These are phyloP conservation scores for Xylaria sp. DNA, from an alignment of 2,329 filamentous ascomycete genomes.

Conservation along the genomic window DNA sequence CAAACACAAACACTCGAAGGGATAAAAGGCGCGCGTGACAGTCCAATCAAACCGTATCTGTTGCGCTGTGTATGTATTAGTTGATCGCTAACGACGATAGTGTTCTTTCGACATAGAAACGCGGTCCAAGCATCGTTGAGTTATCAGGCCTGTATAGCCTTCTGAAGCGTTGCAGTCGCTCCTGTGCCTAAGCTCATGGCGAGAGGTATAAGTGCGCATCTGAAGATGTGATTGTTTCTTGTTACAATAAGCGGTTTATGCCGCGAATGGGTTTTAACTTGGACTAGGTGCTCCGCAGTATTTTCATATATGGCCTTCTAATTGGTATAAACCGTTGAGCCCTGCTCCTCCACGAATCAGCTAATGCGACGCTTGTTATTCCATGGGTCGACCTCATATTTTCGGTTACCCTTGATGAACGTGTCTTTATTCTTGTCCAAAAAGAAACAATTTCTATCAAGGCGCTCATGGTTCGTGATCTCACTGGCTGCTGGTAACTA, in stretches of 20 bases:
- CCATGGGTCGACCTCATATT: not conserved
- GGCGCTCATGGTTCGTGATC: not conserved
- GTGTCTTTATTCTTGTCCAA: not conserved
- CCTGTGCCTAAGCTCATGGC: not conserved
- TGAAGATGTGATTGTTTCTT: not conserved
- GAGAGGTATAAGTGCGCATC: not conserved
- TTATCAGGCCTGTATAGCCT: not conserved
- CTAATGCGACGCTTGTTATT: constrained; percentile 4
- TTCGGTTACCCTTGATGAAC: not conserved
- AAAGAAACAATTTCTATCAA: not conserved
- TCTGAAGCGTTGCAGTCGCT: not conserved
- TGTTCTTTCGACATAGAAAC: not conserved
- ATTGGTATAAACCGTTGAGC: constrained; percentile 4
- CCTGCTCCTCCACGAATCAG: constrained; percentile 16
- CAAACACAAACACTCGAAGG: no score
- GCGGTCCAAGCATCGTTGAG: not conserved
- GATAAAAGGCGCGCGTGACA: not conserved
- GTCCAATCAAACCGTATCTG: constrained; percentile 11
- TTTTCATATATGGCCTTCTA: not conserved
- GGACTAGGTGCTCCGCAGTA: constrained; percentile 6
- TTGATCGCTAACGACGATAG: not conserved
- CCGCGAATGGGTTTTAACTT: not conserved
- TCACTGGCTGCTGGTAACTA: not conserved
- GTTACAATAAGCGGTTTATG: not conserved
- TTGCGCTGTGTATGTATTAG: not conserved